Conservation (phyloP, 2,329 filamentous ascomycete genomes). For the Amauroascus verrucosus region DNA sequence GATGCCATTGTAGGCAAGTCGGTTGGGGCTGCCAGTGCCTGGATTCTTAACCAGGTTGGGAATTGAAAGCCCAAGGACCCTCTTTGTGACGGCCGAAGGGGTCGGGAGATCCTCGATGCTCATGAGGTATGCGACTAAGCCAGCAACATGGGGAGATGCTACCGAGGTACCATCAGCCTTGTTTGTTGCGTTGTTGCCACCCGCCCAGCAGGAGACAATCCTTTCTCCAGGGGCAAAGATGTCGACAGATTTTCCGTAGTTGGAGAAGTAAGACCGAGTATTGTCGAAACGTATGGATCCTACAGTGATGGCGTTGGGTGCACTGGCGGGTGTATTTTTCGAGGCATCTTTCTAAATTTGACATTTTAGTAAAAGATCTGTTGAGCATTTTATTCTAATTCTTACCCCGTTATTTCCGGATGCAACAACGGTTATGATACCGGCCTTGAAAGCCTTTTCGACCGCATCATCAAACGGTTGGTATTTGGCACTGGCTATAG, state of each 20-base stretch:
- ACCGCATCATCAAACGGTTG: slow-evolving; percentile 12
- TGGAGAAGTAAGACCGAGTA: slow-evolving; percentile 31
- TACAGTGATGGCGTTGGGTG: slow-evolving; percentile 32
- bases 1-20: slow-evolving; percentile 12
- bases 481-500: slow-evolving; percentile 8
- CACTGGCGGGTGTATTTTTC: slow-evolving; percentile 31
- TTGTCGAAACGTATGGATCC: slow-evolving; percentile 29
- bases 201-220: slow-evolving; percentile 43
- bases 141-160: slow-evolving; percentile 40
- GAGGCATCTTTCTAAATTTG: slow-evolving; percentile 21
- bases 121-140: slow-evolving; percentile 45
- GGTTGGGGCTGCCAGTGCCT: slow-evolving; percentile 7
- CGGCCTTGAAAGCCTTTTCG: slow-evolving; percentile 12
- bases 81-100: slow-evolving; percentile 8
- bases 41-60: slow-evolving; percentile 8
- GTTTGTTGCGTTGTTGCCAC: slow-evolving; percentile 36
- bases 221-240: slow-evolving; percentile 48
- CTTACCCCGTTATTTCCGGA: slow-evolving; percentile 13
- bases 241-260: slow-evolving; percentile 40
- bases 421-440: slow-evolving; percentile 10
- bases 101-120: slow-evolving; percentile 8
- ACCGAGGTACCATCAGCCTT: slow-evolving; percentile 29
- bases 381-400: no score
- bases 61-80: slow-evolving; percentile 10
- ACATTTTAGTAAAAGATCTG: not conserved